Conservation (phyloP, 345 rosid genomes). For the Ricinus communis region DNA sequence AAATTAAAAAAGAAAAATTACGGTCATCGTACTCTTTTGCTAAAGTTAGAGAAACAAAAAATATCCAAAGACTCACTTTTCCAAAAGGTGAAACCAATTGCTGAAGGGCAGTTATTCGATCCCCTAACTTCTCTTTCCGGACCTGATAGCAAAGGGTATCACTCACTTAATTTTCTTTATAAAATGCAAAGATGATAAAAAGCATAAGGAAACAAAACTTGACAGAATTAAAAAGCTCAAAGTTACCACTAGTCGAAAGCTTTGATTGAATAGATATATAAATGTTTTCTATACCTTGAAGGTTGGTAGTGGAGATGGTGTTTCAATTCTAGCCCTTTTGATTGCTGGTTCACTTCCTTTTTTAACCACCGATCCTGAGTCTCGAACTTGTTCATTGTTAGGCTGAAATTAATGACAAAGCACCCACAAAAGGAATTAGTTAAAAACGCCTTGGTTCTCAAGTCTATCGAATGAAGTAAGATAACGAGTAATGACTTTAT, state of each 20-base stretch:
- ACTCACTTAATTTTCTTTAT: neutral
- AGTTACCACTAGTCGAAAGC: neutral
- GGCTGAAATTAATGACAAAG: neutral
- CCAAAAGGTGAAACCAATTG: slow-evolving; percentile 42
- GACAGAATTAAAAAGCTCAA: neutral
- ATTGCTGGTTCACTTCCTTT: slow-evolving; percentile 30
- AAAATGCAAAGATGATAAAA: neutral
- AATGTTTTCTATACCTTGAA: slow-evolving; percentile 24
- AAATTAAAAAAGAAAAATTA: slow-evolving; percentile 14
- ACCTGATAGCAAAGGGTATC: slow-evolving; percentile 22
- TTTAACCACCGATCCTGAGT: slow-evolving; percentile 16
- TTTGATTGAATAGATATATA: no score
- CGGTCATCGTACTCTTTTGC: neutral
- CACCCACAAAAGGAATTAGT: neutral
- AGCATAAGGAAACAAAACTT: neutral
- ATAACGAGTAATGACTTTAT: no score
- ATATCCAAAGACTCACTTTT: slow-evolving; percentile 34
- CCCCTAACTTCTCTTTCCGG: slow-evolving; percentile 40
- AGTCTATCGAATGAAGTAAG: no score
- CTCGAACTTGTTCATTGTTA: slow-evolving; percentile 15
- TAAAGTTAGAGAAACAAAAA: slow-evolving; percentile 13
- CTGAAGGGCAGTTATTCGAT: slow-evolving; percentile 40
- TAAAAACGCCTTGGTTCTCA: no score
- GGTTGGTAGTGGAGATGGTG: slow-evolving; percentile 37
- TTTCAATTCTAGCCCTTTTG: slow-evolving; percentile 34